Evolutionary conservation across 1,284 basidiomycete species (phyloP).

Genomic region (Fomes fomentarius): DNA sequence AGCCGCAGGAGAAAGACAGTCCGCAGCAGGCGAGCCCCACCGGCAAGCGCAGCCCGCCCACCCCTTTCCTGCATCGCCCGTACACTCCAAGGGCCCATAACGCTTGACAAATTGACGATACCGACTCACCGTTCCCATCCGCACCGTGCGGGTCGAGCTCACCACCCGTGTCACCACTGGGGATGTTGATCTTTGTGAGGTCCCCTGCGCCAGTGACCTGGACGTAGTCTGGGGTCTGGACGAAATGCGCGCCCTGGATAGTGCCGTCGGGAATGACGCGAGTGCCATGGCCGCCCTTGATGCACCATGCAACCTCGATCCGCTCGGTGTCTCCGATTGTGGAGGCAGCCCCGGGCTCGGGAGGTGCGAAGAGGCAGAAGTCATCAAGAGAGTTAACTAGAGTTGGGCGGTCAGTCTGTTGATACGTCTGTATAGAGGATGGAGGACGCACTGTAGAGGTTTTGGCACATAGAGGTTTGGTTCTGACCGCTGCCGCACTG

Average conservation of each 20-base stretch:
- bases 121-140: slow-evolving; percentile 55
- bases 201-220: slow-evolving; percentile 73
- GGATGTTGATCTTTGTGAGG: slow-evolving; percentile 68
- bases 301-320: slow-evolving; percentile 73
- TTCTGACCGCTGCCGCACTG: slow-evolving; percentile 58
- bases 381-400: slow-evolving; percentile 67
- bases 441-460: slow-evolving; percentile 54
- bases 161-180: slow-evolving; percentile 60
- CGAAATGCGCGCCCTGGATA: slow-evolving; percentile 73
- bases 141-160: slow-evolving; percentile 66
- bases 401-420: slow-evolving; percentile 3
- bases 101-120: neutral
- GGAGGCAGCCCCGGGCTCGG: slow-evolving; percentile 50
- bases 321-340: slow-evolving; percentile 63
- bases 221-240: slow-evolving; percentile 70
- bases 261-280: slow-evolving; percentile 78
- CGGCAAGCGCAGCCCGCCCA: neutral
- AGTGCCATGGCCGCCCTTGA: slow-evolving; percentile 65
- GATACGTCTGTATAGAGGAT: neutral
- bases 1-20: too few relatives aligned
- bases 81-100: neutral
- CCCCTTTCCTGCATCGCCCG: neutral
- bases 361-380: slow-evolving; percentile 62
- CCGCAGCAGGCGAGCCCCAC: neutral
- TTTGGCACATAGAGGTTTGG: slow-evolving; percentile 68